Conservation (phyloP, 2,329 filamentous ascomycete genomes). For the Penicillium sumatraense region DNA sequence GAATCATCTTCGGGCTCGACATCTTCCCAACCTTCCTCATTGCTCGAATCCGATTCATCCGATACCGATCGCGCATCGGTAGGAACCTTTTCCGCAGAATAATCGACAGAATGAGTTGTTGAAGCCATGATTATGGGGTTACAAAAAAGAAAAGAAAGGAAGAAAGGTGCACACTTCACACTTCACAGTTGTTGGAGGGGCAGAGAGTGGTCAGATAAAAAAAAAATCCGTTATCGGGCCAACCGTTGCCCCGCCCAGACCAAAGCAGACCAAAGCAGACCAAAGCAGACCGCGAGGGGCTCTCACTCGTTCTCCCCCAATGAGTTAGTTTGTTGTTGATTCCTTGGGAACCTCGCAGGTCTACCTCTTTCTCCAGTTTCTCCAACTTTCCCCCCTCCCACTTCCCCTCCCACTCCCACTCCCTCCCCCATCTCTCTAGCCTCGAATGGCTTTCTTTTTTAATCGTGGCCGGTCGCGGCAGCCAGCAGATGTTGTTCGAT, state of each 20-base stretch:
- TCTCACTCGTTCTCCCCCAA: too few relatives aligned
- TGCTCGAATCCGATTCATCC: constrained; percentile 51
- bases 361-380: background rate
- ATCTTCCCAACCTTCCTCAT: constrained; percentile 62
- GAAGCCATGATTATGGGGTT: constrained; percentile 33
- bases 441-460: constrained; percentile 77
- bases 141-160: background rate
- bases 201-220: constrained; percentile 24
- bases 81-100: constrained; percentile 28
- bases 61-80: constrained; percentile 36
- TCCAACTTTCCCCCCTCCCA: constrained; percentile 18
- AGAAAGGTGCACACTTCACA: too few relatives aligned
- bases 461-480: constrained; percentile 65
- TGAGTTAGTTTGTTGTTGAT: constrained; percentile 28
- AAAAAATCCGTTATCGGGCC: constrained; percentile 29
- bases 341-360: constrained; percentile 7
- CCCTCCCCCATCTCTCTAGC: constrained; percentile 9
- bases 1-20: constrained; percentile 67
- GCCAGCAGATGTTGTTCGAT: constrained; percentile 64
- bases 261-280: too few relatives aligned
- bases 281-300: too few relatives aligned
- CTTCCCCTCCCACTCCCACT: constrained; percentile 13
- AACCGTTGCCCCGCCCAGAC: constrained; percentile 30
- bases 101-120: constrained; percentile 20
- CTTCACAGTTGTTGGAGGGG: constrained; percentile 28